Conservation (phyloP, 73 alveolate genomes). For the Tetrahymena borealis region DNA sequence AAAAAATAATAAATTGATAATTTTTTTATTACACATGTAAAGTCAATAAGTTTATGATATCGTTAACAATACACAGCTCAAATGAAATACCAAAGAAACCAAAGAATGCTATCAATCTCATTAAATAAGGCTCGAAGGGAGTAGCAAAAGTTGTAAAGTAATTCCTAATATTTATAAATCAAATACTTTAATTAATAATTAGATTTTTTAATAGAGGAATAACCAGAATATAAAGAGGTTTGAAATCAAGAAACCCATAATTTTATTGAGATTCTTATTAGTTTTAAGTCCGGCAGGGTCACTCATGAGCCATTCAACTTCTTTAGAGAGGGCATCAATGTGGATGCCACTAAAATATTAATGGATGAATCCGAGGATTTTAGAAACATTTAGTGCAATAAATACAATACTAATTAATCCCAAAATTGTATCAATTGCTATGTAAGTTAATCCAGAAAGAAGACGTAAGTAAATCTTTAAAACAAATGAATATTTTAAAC, state of each 20-base stretch:
- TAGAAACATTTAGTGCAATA: conserved; percentile 22
- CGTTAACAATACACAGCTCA: conserved; percentile 51
- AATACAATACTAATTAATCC: conserved; percentile 48
- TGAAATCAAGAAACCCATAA: conserved; percentile 55
- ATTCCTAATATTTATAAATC: neutral
- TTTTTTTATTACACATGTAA: conserved; percentile 42
- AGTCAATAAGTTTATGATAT: conserved; percentile 50
- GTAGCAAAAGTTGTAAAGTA: conserved; percentile 53
- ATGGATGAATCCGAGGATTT: conserved; percentile 52
- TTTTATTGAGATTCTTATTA: conserved; percentile 56
- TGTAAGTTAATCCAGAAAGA: conserved; percentile 27
- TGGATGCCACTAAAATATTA: conserved; percentile 58
- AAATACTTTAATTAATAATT: too few relatives aligned
- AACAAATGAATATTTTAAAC: neutral
- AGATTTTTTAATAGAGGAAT: neutral
- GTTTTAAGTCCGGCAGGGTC: conserved; percentile 81
- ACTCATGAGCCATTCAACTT: conserved; percentile 75
- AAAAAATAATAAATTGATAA: conserved; percentile 21
- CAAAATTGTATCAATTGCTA: conserved; percentile 44
- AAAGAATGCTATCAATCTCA: conserved; percentile 41
- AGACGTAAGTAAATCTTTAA: neutral
- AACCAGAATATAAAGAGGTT: conserved; percentile 52
- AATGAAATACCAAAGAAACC: conserved; percentile 61
- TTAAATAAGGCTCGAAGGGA: conserved; percentile 39
- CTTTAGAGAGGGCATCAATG: conserved; percentile 58